phyloP scores from a whole-genome alignment of 371 early-diverging fungal species.

The Dichotomocladium elegans region DNA sequence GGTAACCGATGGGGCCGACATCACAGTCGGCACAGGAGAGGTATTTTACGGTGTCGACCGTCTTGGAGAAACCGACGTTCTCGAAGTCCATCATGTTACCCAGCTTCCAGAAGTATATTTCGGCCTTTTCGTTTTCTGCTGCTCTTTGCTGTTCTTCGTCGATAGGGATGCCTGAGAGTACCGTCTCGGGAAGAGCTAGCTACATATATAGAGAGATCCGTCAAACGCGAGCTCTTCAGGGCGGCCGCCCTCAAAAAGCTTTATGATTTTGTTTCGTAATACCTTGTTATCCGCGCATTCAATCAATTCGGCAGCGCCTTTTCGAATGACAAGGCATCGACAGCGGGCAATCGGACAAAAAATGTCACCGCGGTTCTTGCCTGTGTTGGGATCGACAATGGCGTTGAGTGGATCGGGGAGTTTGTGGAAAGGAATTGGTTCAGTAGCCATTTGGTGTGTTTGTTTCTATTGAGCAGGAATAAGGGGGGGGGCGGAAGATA shows the following conservation, averaged over 20 bases:
- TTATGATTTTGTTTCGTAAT: too few relatives aligned
- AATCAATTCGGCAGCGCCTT: conserved; percentile 28
- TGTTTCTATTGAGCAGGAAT: too few relatives aligned
- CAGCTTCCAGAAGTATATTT: conserved; percentile 52
- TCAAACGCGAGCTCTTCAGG: not conserved
- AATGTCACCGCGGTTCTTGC: conserved; percentile 32
- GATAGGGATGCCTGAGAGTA: conserved; percentile 14
- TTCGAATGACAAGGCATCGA: conserved; percentile 32
- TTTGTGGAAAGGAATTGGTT: conserved; percentile 18
- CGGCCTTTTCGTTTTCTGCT: not conserved
- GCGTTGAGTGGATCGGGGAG: conserved; percentile 17
- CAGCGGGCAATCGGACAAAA: conserved; percentile 40
- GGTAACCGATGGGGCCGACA: conserved; percentile 73
- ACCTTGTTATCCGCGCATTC: conserved; percentile 41
- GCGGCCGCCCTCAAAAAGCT: not conserved
- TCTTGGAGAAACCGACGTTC: conserved; percentile 60
- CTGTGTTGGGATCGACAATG: conserved; percentile 16
- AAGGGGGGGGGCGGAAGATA: too few relatives aligned
- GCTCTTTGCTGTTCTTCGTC: conserved; percentile 1
- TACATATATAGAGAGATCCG: conserved; percentile 1
- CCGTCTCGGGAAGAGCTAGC: conserved; percentile 23
- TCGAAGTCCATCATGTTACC: conserved; percentile 20
- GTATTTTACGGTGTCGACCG: conserved; percentile 54
- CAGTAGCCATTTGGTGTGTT: conserved; percentile 3
- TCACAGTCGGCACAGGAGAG: conserved; percentile 84